phyloP scores from a whole-genome alignment of 73 alveolate species.

The Durusdinium trenchii region DNA sequence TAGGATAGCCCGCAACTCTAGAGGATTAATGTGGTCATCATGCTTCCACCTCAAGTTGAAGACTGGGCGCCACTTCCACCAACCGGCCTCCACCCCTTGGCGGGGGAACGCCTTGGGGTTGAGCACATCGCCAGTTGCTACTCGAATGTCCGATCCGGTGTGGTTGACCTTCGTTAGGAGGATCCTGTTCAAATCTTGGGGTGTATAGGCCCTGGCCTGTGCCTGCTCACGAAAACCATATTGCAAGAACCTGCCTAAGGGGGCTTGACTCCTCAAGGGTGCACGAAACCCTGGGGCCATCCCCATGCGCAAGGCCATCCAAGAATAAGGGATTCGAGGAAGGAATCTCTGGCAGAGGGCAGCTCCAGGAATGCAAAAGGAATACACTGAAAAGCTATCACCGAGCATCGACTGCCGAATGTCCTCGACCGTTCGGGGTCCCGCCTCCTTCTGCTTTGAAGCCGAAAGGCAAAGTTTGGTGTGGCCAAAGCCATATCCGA shows the following conservation, averaged over 20 bases:
- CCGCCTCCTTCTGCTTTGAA: neutral
- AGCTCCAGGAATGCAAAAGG: conserved; percentile 15
- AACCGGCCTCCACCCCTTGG: neutral
- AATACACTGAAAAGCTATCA: neutral
- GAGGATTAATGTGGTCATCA: neutral
- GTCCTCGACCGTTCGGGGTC: neutral
- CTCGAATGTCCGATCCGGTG: conserved; percentile 48
- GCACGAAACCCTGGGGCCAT: conserved; percentile 32
- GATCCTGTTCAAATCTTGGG: neutral
- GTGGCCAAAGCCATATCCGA: conserved; percentile 2
- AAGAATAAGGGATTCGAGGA: neutral
- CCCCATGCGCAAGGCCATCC: neutral
- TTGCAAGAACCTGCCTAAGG: neutral
- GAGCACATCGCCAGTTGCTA: neutral
- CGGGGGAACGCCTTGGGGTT: neutral
- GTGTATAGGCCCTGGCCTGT: neutral
- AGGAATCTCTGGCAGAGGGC: neutral
- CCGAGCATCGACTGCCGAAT: neutral
- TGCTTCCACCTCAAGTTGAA: neutral
- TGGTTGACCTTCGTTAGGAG: neutral
- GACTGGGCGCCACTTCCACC: neutral
- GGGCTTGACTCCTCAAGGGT: neutral
- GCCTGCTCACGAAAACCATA: neutral
- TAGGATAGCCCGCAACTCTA: neutral
- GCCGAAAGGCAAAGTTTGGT: neutral